Conservation (phyloP, 495 filamentous ascomycete species). For the Aspergillus funiculosus region DNA sequence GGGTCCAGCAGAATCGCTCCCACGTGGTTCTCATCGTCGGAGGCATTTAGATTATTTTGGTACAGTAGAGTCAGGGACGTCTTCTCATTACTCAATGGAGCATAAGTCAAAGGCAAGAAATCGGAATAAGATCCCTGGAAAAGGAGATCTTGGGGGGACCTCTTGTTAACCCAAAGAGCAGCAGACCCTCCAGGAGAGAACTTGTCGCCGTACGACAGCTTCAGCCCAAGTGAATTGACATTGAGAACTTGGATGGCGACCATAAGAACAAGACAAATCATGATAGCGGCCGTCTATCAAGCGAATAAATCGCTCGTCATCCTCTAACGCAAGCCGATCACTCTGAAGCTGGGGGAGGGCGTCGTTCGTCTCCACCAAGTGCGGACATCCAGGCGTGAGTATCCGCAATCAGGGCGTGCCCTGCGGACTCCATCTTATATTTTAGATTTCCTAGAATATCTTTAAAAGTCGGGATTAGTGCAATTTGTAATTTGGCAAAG, state of each 20-base stretch:
- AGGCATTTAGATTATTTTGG: constrained; percentile 46
- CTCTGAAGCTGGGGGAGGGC: too few species aligned
- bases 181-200: background rate
- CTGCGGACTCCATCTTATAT: constrained; percentile 1
- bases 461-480: too few species aligned
- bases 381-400: background rate
- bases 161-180: background rate
- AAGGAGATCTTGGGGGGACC: background rate
- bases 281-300: background rate
- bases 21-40: constrained; percentile 41
- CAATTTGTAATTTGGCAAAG: constrained; percentile 1
- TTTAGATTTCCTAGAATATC: too few species aligned
- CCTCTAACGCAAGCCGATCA: too few species aligned
- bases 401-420: constrained; percentile 1
- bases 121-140: background rate
- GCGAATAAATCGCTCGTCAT: background rate
- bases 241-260: background rate
- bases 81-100: constrained; percentile 24
- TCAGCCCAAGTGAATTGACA: background rate
- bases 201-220: background rate
- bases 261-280: background rate
- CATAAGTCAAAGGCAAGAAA: background rate
- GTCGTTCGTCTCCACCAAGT: background rate
- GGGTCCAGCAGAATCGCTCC: constrained; percentile 39
- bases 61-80: constrained; percentile 41